Conservation (phyloP, 139 green algal genomes). For the Asterochloris sp. region DNA sequence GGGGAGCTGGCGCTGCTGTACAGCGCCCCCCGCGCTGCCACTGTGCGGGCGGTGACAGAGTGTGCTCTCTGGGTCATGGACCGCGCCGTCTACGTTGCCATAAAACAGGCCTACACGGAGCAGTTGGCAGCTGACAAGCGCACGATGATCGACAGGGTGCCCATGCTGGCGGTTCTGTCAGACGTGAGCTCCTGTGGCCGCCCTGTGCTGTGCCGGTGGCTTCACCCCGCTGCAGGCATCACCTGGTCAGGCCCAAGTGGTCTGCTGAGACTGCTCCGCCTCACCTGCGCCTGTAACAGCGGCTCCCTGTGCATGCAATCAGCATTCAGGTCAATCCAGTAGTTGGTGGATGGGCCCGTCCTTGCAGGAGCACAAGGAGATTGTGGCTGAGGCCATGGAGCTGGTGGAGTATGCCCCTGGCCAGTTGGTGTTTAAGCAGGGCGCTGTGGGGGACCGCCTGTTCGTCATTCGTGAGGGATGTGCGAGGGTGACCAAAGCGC, state of each 20-base stretch:
- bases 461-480: slow-evolving; percentile 69
- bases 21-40: slow-evolving; percentile 77
- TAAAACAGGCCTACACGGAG: slow-evolving; percentile 70
- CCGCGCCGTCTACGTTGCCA: slow-evolving; percentile 67
- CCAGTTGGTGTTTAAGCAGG: slow-evolving; percentile 44
- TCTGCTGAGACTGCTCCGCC: background rate
- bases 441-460: slow-evolving; percentile 51
- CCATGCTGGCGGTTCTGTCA: slow-evolving; percentile 64
- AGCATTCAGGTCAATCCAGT: background rate
- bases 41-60: slow-evolving; percentile 61
- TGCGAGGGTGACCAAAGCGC: slow-evolving; percentile 32
- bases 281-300: background rate
- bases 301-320: background rate
- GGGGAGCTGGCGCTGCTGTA: slow-evolving; percentile 95
- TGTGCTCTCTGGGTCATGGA: slow-evolving; percentile 84
- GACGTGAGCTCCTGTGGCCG: slow-evolving; percentile 13
- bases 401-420: slow-evolving; percentile 45
- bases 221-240: background rate
- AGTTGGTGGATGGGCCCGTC: too few species aligned
- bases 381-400: slow-evolving; percentile 78
- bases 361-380: slow-evolving; percentile 57
- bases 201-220: background rate
- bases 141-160: slow-evolving; percentile 59
- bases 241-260: background rate
- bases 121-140: slow-evolving; percentile 47